These are phyloP conservation scores for Blastomyces gilchristii DNA, from an alignment of 2,329 filamentous ascomycete genomes.

Conservation along the genomic window DNA sequence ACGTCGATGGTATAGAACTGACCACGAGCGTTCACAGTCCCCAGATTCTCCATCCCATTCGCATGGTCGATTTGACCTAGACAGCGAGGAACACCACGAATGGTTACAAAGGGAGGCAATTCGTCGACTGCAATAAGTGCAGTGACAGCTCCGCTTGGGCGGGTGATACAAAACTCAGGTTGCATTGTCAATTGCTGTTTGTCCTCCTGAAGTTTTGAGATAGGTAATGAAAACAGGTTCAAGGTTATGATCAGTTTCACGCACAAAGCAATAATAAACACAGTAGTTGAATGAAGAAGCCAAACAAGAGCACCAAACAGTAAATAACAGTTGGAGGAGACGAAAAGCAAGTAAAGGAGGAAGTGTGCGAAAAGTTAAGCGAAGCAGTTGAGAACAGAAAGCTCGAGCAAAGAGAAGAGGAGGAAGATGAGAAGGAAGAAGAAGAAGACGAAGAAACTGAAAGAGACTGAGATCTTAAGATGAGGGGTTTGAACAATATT, in stretches of 20 bases:
- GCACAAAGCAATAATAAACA: not conserved
- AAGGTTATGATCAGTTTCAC: not conserved
- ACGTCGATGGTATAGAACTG: constrained; percentile 30
- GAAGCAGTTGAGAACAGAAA: not conserved
- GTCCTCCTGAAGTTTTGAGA: not conserved
- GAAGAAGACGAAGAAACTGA: not conserved
- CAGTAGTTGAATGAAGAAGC: not conserved
- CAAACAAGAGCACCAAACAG: not conserved
- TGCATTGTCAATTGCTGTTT: constrained; percentile 16
- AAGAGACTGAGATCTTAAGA: not conserved
- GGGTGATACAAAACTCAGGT: constrained; percentile 35
- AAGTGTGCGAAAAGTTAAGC: not conserved
- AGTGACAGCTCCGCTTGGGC: constrained; percentile 32
- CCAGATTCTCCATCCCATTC: constrained; percentile 33
- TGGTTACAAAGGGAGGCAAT: constrained; percentile 28
- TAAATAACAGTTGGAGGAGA: not conserved
- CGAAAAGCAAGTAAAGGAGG: not conserved
- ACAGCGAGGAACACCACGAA: constrained; percentile 30
- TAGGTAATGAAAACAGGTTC: not conserved
- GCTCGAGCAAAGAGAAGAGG: not conserved
- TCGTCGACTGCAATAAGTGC: constrained; percentile 40
- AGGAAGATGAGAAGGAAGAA: no score
- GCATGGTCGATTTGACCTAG: constrained; percentile 31
- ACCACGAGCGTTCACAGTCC: constrained; percentile 24
- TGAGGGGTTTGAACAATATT: not conserved